Evolutionary conservation across 2,329 filamentous ascomycete species (phyloP).

Genomic region (Stylonectria norvegica): DNA sequence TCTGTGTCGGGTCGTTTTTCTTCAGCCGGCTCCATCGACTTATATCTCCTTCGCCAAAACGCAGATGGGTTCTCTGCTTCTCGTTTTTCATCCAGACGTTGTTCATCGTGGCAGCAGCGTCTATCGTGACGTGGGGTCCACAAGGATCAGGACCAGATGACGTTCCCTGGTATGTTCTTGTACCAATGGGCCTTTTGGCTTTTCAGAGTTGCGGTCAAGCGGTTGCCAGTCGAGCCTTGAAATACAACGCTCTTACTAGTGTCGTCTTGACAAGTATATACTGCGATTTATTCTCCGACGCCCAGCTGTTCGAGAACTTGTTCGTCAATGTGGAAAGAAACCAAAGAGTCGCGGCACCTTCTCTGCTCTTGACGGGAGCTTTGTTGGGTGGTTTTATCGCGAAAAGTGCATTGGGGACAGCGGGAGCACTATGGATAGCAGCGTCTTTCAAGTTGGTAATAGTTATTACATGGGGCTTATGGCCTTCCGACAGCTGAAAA

Average conservation of each 20-base stretch:
- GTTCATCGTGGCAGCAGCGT: conserved; percentile 50
- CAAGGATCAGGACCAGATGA: conserved; percentile 39
- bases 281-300: conserved; percentile 73
- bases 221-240: conserved; percentile 67
- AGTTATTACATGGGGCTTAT: conserved; percentile 57
- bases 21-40: conserved; percentile 66
- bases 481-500: conserved; percentile 47
- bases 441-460: conserved; percentile 54
- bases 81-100: conserved; percentile 54
- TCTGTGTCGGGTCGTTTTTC: conserved; percentile 68
- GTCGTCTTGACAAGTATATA: conserved; percentile 80
- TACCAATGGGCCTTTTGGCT: conserved; percentile 66
- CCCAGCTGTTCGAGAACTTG: conserved; percentile 40
- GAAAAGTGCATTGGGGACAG: conserved; percentile 45
- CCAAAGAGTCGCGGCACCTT: conserved; percentile 46
- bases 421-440: conserved; percentile 58
- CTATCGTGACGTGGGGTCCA: conserved; percentile 49
- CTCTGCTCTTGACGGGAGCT: conserved; percentile 48
- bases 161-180: conserved; percentile 56
- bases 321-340: conserved; percentile 48
- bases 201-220: conserved; percentile 79
- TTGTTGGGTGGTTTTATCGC: conserved; percentile 49
- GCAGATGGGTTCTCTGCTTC: conserved; percentile 61
- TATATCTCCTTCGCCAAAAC: conserved; percentile 51
- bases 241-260: conserved; percentile 68